Percentiles rank a stretch among this genome's conserved stretches.
phyloP scores from a whole-genome alignment of 306 rosid genomes.

The Aeschynomene evenia region DNA sequence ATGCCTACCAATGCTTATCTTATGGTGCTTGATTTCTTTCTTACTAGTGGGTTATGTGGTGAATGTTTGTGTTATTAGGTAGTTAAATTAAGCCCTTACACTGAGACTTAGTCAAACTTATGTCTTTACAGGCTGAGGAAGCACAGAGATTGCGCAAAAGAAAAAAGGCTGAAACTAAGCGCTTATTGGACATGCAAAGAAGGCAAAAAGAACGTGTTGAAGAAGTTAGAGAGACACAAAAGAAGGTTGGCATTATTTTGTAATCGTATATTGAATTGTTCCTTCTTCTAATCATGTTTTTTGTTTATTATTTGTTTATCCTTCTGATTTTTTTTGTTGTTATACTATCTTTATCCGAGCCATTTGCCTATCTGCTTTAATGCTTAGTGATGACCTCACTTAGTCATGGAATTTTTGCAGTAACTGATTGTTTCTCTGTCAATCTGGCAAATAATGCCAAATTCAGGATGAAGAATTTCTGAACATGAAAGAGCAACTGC shows the following conservation, averaged over 20 bases:
- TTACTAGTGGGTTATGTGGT: not conserved
- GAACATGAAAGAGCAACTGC: conserved; percentile 76
- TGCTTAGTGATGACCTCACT: not conserved
- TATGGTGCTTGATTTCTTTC: not conserved
- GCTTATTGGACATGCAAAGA: conserved; percentile 66
- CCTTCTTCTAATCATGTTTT: not conserved
- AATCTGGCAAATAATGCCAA: conserved; percentile 30
- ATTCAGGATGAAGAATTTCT: conserved; percentile 77
- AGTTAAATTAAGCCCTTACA: conserved; percentile 14
- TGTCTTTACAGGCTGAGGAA: conserved; percentile 71
- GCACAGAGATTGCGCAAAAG: conserved; percentile 78
- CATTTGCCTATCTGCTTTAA: conserved; percentile 13
- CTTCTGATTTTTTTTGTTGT: not conserved
- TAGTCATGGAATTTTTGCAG: not conserved
- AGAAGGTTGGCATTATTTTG: conserved; percentile 63
- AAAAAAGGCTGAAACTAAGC: conserved; percentile 72
- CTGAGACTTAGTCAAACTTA: conserved; percentile 14
- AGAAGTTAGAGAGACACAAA: conserved; percentile 89
- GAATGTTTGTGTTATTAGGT: not conserved
- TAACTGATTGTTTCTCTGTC: conserved; percentile 8
- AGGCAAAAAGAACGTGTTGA: conserved; percentile 86
- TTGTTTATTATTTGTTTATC: not conserved
- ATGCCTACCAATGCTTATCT: not conserved
- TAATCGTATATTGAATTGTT: not conserved
- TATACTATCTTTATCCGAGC: not conserved